Conservation (phyloP, 2,329 filamentous ascomycete species). For the Cercospora berteroae region DNA sequence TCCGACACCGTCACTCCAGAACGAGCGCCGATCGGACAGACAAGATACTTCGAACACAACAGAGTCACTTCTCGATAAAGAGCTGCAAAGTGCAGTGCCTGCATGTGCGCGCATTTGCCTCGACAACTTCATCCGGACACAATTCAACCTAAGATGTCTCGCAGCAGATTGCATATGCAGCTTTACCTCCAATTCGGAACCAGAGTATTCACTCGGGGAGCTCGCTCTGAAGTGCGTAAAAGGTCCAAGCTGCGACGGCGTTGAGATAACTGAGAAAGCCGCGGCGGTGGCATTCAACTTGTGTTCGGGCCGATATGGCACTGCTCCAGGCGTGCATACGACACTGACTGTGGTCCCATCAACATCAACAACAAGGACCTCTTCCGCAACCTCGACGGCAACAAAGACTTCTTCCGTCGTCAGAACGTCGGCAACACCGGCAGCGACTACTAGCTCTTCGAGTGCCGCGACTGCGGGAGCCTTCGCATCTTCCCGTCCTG, state of each 20-base stretch:
- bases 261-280: not conserved
- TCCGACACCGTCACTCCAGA: not conserved
- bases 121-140: constrained; percentile 25
- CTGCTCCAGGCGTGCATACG: constrained; percentile 32
- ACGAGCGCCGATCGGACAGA: not conserved
- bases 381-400: constrained; percentile 2
- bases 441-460: not conserved
- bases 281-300: constrained; percentile 28
- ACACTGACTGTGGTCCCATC: constrained; percentile 13
- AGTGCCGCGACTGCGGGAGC: not conserved
- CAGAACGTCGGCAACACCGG: not conserved
- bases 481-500: constrained; percentile 10
- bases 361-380: not conserved
- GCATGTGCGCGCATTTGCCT: constrained; percentile 35
- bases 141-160: constrained; percentile 17
- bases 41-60: constrained; percentile 12
- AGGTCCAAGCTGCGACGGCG: constrained; percentile 4
- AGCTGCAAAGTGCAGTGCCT: constrained; percentile 29
- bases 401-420: not conserved
- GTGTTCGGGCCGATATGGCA: constrained; percentile 28
- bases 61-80: constrained; percentile 17
- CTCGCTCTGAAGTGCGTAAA: constrained; percentile 30
- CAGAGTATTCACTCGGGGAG: constrained; percentile 32
- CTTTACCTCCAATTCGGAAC: not conserved
- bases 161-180: constrained; percentile 1